These are phyloP conservation scores for Papiliotrema fonsecae DNA, from an alignment of 1,284 basidiomycete species.

Conservation along the genomic window DNA sequence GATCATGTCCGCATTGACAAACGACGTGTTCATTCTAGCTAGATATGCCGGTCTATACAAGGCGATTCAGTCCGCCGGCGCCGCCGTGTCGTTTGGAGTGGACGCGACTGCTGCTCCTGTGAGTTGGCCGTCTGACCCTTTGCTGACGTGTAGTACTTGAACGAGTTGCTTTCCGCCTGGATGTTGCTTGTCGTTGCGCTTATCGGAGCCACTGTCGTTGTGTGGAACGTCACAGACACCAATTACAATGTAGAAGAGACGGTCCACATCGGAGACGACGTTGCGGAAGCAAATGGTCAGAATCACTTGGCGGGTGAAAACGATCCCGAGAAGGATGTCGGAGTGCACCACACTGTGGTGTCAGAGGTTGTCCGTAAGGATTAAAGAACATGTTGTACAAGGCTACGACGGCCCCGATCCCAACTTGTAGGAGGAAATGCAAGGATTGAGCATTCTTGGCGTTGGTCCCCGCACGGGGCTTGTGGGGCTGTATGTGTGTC, in stretches of 20 bases:
- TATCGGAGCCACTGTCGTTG: slow-evolving; percentile 27
- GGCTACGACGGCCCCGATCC: too few species aligned
- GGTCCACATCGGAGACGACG: slow-evolving; percentile 32
- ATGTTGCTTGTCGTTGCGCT: slow-evolving; percentile 33
- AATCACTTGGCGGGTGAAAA: too few species aligned
- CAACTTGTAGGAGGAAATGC: too few species aligned
- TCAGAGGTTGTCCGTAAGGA: too few species aligned
- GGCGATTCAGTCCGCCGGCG: slow-evolving; percentile 45
- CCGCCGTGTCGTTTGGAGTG: slow-evolving; percentile 52
- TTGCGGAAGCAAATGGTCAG: too few species aligned
- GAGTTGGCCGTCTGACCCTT: slow-evolving; percentile 14
- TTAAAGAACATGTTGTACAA: too few species aligned
- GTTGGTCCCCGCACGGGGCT: too few species aligned
- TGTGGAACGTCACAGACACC: slow-evolving; percentile 26
- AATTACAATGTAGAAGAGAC: slow-evolving; percentile 30
- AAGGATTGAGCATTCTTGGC: too few species aligned
- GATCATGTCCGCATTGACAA: slow-evolving; percentile 22
- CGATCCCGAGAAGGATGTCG: too few species aligned
- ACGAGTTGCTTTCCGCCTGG: slow-evolving; percentile 36
- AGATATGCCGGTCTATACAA: slow-evolving; percentile 47
- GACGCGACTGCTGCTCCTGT: slow-evolving; percentile 39
- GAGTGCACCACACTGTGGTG: too few species aligned
- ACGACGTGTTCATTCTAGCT: slow-evolving; percentile 40
- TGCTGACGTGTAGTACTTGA: too few species aligned
- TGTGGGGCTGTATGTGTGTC: too few species aligned